Evolutionary conservation across 768 basidiomycete genomes (phyloP), one percentile per base, ranked within the genome.

Genomic region (Tricholoma sp.): DNA sequence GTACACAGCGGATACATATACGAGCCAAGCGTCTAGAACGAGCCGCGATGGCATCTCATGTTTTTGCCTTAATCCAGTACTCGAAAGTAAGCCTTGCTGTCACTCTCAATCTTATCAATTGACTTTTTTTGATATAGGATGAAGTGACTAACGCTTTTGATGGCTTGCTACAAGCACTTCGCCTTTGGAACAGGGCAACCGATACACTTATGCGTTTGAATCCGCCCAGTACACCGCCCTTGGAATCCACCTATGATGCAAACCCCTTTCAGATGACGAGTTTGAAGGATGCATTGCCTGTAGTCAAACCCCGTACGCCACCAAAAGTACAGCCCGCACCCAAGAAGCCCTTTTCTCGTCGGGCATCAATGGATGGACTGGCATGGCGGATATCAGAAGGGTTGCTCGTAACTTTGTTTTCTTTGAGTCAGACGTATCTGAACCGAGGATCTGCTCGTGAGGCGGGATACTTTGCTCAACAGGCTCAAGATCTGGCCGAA

Each of bases 361-460:
- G 72, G 58, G 57, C 73, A 41, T 70, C 76, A 41, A 70, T 82
- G 41, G 79, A 83, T 53, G 81, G 81, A 1, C 56, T 89, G 8
- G 85, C 91, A 60, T 94, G 91, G 91, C 78, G 86, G 1, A 74
- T 93, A 10, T 81, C 86, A 3, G 84, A 90, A 62, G 85, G 84
- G 10, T 77, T 96, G 4, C 71, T 94, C 4, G 72, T 74, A 0
- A 83, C 85, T 0, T 71, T 90, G 2, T 80, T 95, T 56, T 75
- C 82, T 2, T 74, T 96, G 6, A 75, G 81, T 0, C 77, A 83
- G 7, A 76, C 81, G 0, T 91, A 94, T 62, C 75, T 84, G 17
- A 67, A 72, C 0, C 82, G 92, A 15, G 96, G 96, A 0, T 92
- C 94, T 5, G 81, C 86, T 3, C 82, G 88, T 18, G 93, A 95